Evolutionary conservation across 495 filamentous ascomycete genomes (phyloP), one percentile per base, ranked within the genome.

Genomic region (Daldinia concentrica): DNA sequence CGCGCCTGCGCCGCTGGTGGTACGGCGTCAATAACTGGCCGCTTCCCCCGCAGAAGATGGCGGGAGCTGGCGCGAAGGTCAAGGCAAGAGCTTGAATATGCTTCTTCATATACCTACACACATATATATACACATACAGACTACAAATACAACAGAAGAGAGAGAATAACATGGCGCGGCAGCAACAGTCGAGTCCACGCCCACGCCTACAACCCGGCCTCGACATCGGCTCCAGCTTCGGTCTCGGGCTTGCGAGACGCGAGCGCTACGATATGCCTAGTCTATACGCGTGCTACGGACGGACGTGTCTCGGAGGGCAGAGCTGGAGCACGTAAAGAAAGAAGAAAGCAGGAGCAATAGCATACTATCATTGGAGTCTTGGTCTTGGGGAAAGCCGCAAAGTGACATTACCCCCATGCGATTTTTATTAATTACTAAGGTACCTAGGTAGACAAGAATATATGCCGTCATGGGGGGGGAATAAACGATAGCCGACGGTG

Each of bases 21-120:
- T 97, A 91, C 79, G 87, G 85, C 30, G 92, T 95, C 0, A 97
- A 97, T 69, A 91, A 94, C 72, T 97, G 94, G 94, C 82, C 84
- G 88, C 88, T 60, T 62, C 64, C 41, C 51, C 7, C 56, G 26
- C 22, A 27, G 50, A 15, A 9, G 50, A 29, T 17, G 24, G n/a
- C 5, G 29, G 27, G 52, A n/a, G 52, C 52, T 14, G 30, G 27
- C 14, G 37, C 24, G 0, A 55, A 17, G 36, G 37, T 29, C 2
- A 57, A 24, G 43, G 43, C 43, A 48, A 48, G 43, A 48, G 43
- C 43, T 48, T 48, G 43, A 45, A 45, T 41, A 37, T 15, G 9
- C 36, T 37, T 37, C 36, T 37, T 37, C 4, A 37, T 37, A 37
- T 32, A 32, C 9, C 9, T 3, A 34, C 11, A 34, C 8, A 34